These are phyloP conservation scores for Amoebophrya sp. DNA, from an alignment of 169 alveolate species.

Conservation along the genomic window DNA sequence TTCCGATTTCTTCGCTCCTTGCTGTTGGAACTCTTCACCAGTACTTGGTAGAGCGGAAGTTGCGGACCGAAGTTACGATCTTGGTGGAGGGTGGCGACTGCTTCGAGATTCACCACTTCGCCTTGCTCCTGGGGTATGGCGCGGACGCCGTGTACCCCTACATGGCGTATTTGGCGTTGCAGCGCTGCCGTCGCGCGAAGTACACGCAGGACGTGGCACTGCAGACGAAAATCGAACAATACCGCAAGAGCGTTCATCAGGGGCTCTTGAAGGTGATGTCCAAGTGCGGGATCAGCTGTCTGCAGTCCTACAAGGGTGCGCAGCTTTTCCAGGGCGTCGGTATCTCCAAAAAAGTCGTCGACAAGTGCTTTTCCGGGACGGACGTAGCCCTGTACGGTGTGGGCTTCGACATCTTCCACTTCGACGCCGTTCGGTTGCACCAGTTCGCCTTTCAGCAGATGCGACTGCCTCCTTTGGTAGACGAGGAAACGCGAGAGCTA, in stretches of 20 bases:
- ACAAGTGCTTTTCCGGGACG: slow-evolving; percentile 48
- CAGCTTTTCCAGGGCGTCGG: slow-evolving; percentile 50
- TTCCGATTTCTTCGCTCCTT: slow-evolving; percentile 31
- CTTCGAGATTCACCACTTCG: slow-evolving; percentile 49
- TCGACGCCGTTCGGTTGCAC: slow-evolving; percentile 51
- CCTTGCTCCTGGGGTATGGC: slow-evolving; percentile 58
- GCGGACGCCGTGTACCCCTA: slow-evolving; percentile 65
- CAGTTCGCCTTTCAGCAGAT: slow-evolving; percentile 54
- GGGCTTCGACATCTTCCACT: slow-evolving; percentile 19
- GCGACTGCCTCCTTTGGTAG: slow-evolving; percentile 51
- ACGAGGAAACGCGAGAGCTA: slow-evolving; percentile 53
- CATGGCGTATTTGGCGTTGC: slow-evolving; percentile 55
- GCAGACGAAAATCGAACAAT: slow-evolving; percentile 50
- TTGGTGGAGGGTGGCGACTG: slow-evolving; percentile 35
- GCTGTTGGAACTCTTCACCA: slow-evolving; percentile 40
- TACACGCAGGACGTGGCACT: slow-evolving; percentile 28
- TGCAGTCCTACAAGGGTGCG: slow-evolving; percentile 59
- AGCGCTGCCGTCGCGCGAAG: not conserved
- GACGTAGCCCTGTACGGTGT: slow-evolving; percentile 24
- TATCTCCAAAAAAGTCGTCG: slow-evolving; percentile 38
- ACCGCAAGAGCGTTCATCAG: slow-evolving; percentile 36
- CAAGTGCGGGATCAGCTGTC: slow-evolving; percentile 60
- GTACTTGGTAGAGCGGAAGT: slow-evolving; percentile 1
- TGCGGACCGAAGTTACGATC: slow-evolving; percentile 24
- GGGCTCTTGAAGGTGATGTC: slow-evolving; percentile 62